Evolutionary conservation across 2,329 filamentous ascomycete genomes (phyloP).

Genomic region (Alternaria angustiovoidea): DNA sequence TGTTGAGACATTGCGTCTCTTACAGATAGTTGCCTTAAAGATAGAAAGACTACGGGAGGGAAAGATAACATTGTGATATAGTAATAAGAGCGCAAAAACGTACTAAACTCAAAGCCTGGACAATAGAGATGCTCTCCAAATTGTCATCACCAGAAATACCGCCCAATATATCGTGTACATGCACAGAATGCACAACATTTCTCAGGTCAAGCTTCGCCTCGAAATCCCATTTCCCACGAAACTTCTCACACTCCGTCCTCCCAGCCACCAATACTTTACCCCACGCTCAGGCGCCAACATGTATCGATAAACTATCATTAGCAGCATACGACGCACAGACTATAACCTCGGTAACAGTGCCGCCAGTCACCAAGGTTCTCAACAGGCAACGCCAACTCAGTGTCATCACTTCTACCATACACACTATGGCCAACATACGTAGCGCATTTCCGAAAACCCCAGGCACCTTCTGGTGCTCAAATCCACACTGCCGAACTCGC

Average conservation of each 20-base stretch:
- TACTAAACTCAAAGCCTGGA: not conserved
- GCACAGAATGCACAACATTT: constrained; percentile 22
- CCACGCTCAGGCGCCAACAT: not conserved
- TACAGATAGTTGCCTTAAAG: not conserved
- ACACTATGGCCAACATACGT: not conserved
- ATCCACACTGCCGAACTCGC: constrained; percentile 2
- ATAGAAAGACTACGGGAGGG: not conserved
- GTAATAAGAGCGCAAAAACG: not conserved
- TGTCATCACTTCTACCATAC: not conserved
- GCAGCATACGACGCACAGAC: constrained; percentile 1
- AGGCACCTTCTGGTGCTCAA: constrained; percentile 6
- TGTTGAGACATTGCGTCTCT: constrained; percentile 1
- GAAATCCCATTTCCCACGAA: not conserved
- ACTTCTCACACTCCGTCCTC: not conserved
- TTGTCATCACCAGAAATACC: constrained; percentile 1
- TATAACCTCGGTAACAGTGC: not conserved
- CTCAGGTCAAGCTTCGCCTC: constrained; percentile 12
- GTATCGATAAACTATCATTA: constrained; percentile 3
- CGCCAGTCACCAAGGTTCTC: not conserved
- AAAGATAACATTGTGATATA: not conserved
- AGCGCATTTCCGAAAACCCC: constrained; percentile 12
- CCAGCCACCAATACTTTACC: not conserved
- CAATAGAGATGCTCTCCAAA: not conserved
- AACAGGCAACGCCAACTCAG: not conserved
- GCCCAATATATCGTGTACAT: constrained; percentile 24